Base-by-base conservation (phyloP, 2,329 filamentous ascomycete species). In the Alternaria atra region DNA sequence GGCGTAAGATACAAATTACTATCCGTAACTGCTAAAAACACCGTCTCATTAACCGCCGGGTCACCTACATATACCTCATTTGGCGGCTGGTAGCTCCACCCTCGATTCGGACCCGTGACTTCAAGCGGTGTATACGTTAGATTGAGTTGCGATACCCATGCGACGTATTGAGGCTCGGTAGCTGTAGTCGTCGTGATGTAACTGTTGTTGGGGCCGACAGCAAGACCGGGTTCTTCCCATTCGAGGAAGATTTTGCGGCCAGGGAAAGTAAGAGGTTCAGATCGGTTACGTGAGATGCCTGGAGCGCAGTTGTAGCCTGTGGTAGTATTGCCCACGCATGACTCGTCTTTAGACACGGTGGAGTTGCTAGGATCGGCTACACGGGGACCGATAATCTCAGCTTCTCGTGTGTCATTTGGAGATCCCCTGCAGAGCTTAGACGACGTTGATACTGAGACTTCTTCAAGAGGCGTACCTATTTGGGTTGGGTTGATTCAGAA, bases 1-100 rank as follows among this genome's bases (percentile, higher is more conserved):
- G 91, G 89, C 9, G 90, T 93, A 4, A 92, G 83, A 55, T 81
- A 86, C 1, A 89, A 66, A 63, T 92, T 84, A 0, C 74, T 73
- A 68, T 93, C 90, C 0, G 91, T 93, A n/a, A 94, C 72, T 0
- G 87, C 89, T 30, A 94, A 80, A 73, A 93, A 94, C 76, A 93
- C 89, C 6, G 91, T 94, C 0, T 87, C 89, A 64, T 93, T 93
- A 52, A 91, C 82, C 1, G 86, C 85, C 0, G 87, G 88, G 54
- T 92, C 88, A 1, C 86, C 85, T 50, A 83, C 83, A 72, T 84
- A 94, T 0, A 89, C 89, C n/a, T 85, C 84, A 7, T 85, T 81
- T 66, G 89, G 85, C 0, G 91, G 91, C 81, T 94, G 91, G 58
- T 88, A 85, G 0, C 90, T 91, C 71, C 82, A 88, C 0, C 88